These are phyloP conservation scores for Colletotrichum liriopes DNA, from an alignment of 2,329 filamentous ascomycete genomes.

Conservation along the genomic window DNA sequence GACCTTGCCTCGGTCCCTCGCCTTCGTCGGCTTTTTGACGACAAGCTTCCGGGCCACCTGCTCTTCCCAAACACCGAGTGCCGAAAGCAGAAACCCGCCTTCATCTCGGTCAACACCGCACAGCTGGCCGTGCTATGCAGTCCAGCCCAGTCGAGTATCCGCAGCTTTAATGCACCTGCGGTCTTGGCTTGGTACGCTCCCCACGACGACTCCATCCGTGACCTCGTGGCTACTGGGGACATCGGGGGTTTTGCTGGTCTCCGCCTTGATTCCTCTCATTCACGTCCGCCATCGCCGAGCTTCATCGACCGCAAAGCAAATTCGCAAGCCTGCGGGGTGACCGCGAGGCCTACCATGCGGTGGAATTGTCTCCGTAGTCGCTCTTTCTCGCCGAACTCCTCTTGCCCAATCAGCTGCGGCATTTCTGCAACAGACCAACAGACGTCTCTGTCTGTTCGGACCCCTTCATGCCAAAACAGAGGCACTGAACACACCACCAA, in stretches of 20 bases:
- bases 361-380: too few species aligned
- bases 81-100: not conserved
- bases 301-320: not conserved
- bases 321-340: not conserved
- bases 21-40: not conserved
- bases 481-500: not conserved
- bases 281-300: not conserved
- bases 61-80: not conserved
- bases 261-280: conserved; percentile 21
- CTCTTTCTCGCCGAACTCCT: too few species aligned
- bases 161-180: conserved; percentile 16
- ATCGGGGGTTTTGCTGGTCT: conserved; percentile 14
- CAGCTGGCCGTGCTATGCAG: conserved; percentile 1
- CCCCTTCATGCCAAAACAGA: too few species aligned
- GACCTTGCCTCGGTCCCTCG: not conserved
- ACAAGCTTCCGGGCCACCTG: not conserved
- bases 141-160: conserved; percentile 2
- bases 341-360: not conserved
- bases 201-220: conserved; percentile 29
- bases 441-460: too few species aligned
- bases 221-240: conserved; percentile 33
- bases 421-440: too few species aligned
- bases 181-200: conserved; percentile 21
- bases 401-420: too few species aligned
- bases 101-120: conserved; percentile 27